Base-by-base conservation (phyloP, 148 eudicot genomes). In the Arctostaphylos glauca region DNA sequence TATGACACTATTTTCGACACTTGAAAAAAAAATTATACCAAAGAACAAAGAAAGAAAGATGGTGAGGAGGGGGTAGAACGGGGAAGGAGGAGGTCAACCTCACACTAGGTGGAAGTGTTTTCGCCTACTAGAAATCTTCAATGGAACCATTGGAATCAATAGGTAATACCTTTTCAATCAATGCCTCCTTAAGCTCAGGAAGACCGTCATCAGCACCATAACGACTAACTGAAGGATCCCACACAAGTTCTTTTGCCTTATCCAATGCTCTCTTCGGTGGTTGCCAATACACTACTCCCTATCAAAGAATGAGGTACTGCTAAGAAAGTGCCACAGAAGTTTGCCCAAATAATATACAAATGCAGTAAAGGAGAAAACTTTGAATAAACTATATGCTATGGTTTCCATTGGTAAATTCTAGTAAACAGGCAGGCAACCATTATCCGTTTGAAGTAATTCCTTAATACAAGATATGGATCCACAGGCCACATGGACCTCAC, bases 221-320 rank as follows among this genome's bases (percentile, higher is more conserved):
- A 48, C 93, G 91, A 91, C 99, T 94, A 73, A 93, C 79, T 83
- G 87, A 85, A 87, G 99, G 98, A 48, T 93, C 97, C 92, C 88
- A 91, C 18, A 97, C 91, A 81, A 92, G 92, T 41, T 93, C 92
- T 85, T 92, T 88, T 56, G 88, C 94, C 79, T 86, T 93, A 54
- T 92, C 89, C 84, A 97, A 82, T 53, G 99, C 98, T 83, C 81
- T 84, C 66, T 88, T 89, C 18, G 98, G 99, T 83, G 99, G 99
- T 84, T 93, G 95, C 99, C 99, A 97, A 81, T 94, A 88, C 76
- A 97, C 99, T n/a, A 97, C 96, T 2, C 99, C 99, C 98, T 97
- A 79, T 78, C 14, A 60, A 12, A 70, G 47, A 53, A 79, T 75
- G 71, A 85, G 71, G 81, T 52, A 72, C 10, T 43, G 31, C 52